Base-by-base conservation (phyloP, 2,329 filamentous ascomycete species). In the Dissoconium aciculare region DNA sequence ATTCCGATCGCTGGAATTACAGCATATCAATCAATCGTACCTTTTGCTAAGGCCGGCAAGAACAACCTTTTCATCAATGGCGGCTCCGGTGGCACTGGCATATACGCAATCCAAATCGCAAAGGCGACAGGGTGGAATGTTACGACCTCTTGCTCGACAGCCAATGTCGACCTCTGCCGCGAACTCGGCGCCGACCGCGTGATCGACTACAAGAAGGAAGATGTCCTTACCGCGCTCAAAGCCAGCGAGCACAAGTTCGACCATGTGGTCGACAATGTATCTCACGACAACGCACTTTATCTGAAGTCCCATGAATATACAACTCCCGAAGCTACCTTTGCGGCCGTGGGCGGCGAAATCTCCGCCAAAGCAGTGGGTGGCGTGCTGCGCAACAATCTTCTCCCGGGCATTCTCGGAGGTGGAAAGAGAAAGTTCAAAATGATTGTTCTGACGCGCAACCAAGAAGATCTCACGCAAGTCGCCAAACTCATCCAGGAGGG, bases 21-120 rank as follows among this genome's bases (percentile, higher is more conserved):
- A 4, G 57, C 54, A n/a, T 55, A 51, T 21, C 52, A 57, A 33
- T 45, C 45, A 4, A 46, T 62, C 23, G 41, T 47, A 2, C 52
- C 52, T 0, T 47, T 55, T 25, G 48, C 56, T 19, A 54, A 56
- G 21, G 34, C 41, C 4, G 56, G 56, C 6, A 60, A 66, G 28
- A 64, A 58, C 39, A 23, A n/a, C 8, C 58, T 78, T 4, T 72
- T 78, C 47, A 64, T 78, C 51, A 77, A 77, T 39, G 74, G 71
- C 8, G 72, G 73, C 1, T 69, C 64, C 3, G 74, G 74, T 5
- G 74, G 74, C 1, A 65, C 62, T 1, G 74, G 74, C 0, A 59
- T 62, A 0, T 74, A 63, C 34, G 65, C 61, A 0, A 69, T 78
- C 30, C 74, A 78, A 46, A 64, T 78, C 27, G 73, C 73, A 5